These are phyloP conservation scores for Podospora pseudocomata DNA, from an alignment of 495 filamentous ascomycete genomes.

Conservation along the genomic window DNA sequence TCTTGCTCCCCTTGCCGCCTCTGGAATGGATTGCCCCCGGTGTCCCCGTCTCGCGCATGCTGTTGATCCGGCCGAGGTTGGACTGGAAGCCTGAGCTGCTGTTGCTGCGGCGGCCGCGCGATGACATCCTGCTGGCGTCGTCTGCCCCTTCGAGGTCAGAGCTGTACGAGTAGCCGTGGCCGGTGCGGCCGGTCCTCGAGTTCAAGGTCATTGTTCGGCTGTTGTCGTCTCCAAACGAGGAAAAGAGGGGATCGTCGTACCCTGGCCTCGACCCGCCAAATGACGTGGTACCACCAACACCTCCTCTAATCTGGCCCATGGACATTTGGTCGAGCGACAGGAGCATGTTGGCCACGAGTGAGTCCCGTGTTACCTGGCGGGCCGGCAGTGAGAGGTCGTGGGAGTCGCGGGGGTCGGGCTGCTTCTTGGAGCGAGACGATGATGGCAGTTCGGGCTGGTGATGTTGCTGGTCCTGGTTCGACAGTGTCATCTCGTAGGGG, in stretches of 20 bases:
- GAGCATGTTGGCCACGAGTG: slow-evolving; percentile 88
- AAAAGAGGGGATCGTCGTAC: slow-evolving; percentile 33
- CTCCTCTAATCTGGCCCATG: slow-evolving; percentile 42
- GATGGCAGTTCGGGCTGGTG: slow-evolving; percentile 20
- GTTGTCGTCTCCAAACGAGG: slow-evolving; percentile 30
- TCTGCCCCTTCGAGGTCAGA: slow-evolving; percentile 64
- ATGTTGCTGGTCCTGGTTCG: slow-evolving; percentile 21
- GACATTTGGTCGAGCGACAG: slow-evolving; percentile 80
- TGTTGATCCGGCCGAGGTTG: slow-evolving; percentile 61
- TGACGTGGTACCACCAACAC: slow-evolving; percentile 20
- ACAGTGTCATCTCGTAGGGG: slow-evolving; percentile 26
- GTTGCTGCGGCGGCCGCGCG: slow-evolving; percentile 69
- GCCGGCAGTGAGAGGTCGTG: slow-evolving; percentile 81
- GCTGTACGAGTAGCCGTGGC: slow-evolving; percentile 72
- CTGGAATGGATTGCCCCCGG: slow-evolving; percentile 44
- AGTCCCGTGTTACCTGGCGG: slow-evolving; percentile 73
- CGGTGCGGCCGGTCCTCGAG: slow-evolving; percentile 43
- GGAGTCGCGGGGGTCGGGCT: slow-evolving; percentile 57
- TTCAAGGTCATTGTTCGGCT: slow-evolving; percentile 34
- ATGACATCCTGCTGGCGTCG: slow-evolving; percentile 51
- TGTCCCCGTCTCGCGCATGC: slow-evolving; percentile 49
- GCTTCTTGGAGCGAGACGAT: slow-evolving; percentile 17
- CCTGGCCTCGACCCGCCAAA: slow-evolving; percentile 20
- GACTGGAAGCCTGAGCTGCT: slow-evolving; percentile 72
- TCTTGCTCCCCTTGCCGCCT: slow-evolving; percentile 67